A percentile compares a stretch with the other conserved stretches of the same genome.
phyloP scores from a whole-genome alignment of 495 filamentous ascomycete species.

The Chaetomium fimeti region DNA sequence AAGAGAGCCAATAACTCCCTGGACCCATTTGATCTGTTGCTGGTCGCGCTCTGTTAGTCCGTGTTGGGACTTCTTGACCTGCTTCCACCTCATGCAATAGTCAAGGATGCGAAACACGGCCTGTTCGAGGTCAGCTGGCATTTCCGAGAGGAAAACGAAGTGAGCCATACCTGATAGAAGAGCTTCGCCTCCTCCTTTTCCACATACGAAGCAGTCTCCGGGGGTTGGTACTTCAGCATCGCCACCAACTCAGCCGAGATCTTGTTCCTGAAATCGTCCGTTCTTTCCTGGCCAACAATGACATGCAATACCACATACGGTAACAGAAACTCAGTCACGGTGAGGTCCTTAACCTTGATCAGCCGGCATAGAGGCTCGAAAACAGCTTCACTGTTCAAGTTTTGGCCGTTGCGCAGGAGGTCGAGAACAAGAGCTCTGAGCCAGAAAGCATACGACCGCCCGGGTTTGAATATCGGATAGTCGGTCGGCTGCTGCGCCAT shows the following conservation, averaged over 20 bases:
- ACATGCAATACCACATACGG: conserved; percentile 81
- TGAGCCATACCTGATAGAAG: conserved; percentile 68
- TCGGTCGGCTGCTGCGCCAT: conserved; percentile 51
- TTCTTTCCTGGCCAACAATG: conserved; percentile 62
- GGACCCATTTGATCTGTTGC: conserved; percentile 37
- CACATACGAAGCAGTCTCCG: conserved; percentile 50
- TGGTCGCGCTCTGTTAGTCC: conserved; percentile 40
- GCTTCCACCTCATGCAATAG: conserved; percentile 85
- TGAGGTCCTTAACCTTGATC: conserved; percentile 76
- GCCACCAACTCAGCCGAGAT: conserved; percentile 67
- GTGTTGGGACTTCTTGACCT: conserved; percentile 55
- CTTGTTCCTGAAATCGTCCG: conserved; percentile 61
- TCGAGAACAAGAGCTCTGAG: conserved; percentile 76
- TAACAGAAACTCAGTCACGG: conserved; percentile 79
- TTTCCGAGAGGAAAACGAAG: neutral
- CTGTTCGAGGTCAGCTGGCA: conserved; percentile 43
- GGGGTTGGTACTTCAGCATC: conserved; percentile 63
- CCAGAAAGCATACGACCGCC: conserved; percentile 73
- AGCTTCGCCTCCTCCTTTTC: conserved; percentile 69
- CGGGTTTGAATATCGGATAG: conserved; percentile 74
- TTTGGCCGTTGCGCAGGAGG: conserved; percentile 69
- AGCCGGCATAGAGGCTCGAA: conserved; percentile 78
- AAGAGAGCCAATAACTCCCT: conserved; percentile 58
- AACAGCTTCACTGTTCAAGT: conserved; percentile 65
- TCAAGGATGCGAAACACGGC: conserved; percentile 88